Conservation (phyloP, 192 early-diverging fungal species). For the Coemansia sp. region DNA sequence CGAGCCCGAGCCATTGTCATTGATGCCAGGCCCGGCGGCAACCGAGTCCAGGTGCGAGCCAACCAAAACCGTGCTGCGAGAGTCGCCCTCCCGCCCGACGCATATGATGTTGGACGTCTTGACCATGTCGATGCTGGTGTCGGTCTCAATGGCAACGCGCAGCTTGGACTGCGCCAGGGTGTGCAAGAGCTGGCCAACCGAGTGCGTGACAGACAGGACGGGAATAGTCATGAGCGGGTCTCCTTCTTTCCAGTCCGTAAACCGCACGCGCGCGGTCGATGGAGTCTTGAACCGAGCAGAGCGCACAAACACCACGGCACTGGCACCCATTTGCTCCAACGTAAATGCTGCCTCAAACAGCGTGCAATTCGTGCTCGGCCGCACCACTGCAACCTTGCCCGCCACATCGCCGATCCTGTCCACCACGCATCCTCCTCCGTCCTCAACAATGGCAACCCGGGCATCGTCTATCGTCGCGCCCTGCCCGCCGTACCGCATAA, state of each 20-base stretch:
- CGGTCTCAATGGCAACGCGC: constrained; percentile 52
- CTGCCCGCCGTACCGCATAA: constrained; percentile 64
- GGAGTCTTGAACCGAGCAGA: constrained; percentile 46
- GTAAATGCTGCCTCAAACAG: constrained; percentile 62
- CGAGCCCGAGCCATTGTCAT: constrained; percentile 72
- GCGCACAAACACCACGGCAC: constrained; percentile 64
- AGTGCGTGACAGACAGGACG: constrained; percentile 61
- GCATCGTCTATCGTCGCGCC: constrained; percentile 54
- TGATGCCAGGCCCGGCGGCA: constrained; percentile 69
- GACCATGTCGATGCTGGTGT: constrained; percentile 57
- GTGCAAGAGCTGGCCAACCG: constrained; percentile 59
- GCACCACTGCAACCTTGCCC: constrained; percentile 60
- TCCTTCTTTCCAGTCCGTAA: constrained; percentile 66
- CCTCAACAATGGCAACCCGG: constrained; percentile 42
- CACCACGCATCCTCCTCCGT: constrained; percentile 51
- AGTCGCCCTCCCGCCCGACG: constrained; percentile 53
- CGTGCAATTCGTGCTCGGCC: constrained; percentile 44
- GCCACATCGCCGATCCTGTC: constrained; percentile 46
- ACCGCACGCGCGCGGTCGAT: constrained; percentile 59
- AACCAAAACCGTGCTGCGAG: constrained; percentile 58
- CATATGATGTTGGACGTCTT: constrained; percentile 70
- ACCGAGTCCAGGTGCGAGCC: constrained; percentile 74
- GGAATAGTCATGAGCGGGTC: constrained; percentile 66
- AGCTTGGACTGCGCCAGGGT: constrained; percentile 21
- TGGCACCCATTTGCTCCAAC: constrained; percentile 62